phyloP scores from a whole-genome alignment of 1,139 yeast genomes.

The Hyphopichia khmerensis region DNA sequence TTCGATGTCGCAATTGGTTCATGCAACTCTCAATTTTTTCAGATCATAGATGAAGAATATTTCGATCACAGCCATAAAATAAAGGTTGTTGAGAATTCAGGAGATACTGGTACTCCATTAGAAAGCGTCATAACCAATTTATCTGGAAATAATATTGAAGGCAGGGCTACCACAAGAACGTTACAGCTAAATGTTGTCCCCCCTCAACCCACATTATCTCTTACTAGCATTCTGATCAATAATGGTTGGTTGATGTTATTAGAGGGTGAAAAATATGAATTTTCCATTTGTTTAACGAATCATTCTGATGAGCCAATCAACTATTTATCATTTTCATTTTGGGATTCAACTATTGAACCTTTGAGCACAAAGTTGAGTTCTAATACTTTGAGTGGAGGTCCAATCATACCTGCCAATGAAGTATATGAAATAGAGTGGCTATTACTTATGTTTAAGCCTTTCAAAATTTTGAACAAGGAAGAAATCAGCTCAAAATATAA shows the following conservation, averaged over 20 bases:
- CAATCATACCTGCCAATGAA: conserved; percentile 55
- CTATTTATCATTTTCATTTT: conserved; percentile 58
- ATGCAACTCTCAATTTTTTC: conserved; percentile 32
- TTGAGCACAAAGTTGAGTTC: conserved; percentile 39
- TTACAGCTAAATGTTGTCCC: conserved; percentile 47
- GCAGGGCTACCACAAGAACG: conserved; percentile 18
- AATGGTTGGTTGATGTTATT: conserved; percentile 75
- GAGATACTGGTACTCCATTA: conserved; percentile 5
- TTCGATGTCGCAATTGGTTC: conserved; percentile 27
- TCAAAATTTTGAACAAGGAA: conserved; percentile 44
- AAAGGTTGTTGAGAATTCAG: conserved; percentile 10
- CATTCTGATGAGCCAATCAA: conserved; percentile 56
- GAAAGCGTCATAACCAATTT: conserved; percentile 23
- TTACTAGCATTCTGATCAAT: conserved; percentile 53
- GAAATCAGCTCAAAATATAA: conserved; percentile 30
- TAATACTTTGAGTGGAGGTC: conserved; percentile 18
- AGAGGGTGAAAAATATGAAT: conserved; percentile 67
- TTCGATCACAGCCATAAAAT: conserved; percentile 14
- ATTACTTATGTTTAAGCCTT: conserved; percentile 57
- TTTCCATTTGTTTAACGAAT: conserved; percentile 56
- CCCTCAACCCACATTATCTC: conserved; percentile 64
- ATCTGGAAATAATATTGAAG: conserved; percentile 13
- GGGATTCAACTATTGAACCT: conserved; percentile 74
- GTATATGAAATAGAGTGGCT: conserved; percentile 75
- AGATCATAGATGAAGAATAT: conserved; percentile 27